Evolutionary conservation across 352 stramenopile genomes (phyloP).

Genomic region (Globisporangium middletonii): DNA sequence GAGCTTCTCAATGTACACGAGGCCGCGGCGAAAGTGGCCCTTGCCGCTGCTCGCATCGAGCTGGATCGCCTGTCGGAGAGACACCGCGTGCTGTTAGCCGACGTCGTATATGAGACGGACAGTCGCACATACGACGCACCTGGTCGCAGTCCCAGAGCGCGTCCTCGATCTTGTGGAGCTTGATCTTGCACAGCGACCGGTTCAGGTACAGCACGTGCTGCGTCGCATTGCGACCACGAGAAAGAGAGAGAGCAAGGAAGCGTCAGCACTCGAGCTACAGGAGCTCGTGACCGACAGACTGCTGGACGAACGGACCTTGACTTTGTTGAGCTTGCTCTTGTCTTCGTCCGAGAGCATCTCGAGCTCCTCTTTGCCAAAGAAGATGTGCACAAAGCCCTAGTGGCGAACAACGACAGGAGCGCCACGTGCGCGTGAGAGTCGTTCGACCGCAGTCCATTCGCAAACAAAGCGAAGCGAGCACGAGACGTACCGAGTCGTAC

Average conservation of each 20-base stretch:
- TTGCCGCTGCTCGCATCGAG: constrained; percentile 60
- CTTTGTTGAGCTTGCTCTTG: constrained; percentile 73
- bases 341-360: constrained; percentile 67
- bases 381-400: constrained; percentile 83
- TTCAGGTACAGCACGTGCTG: constrained; percentile 78
- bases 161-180: constrained; percentile 78
- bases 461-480: neutral
- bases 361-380: constrained; percentile 84
- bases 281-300: neutral
- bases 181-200: constrained; percentile 80
- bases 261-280: neutral
- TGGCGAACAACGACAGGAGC: constrained; percentile 4
- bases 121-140: constrained; percentile 15
- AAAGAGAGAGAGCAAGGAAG: neutral
- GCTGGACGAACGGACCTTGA: constrained; percentile 38
- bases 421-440: neutral
- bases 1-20: constrained; percentile 81
- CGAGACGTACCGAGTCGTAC: constrained; percentile 64
- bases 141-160: constrained; percentile 83
- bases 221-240: neutral
- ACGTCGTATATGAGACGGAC: neutral
- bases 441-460: neutral
- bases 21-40: constrained; percentile 68
- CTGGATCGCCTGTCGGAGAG: constrained; percentile 46
- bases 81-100: neutral